phyloP scores from a whole-genome alignment of 2,329 filamentous ascomycete genomes.

The Pseudocercospora fuligena region DNA sequence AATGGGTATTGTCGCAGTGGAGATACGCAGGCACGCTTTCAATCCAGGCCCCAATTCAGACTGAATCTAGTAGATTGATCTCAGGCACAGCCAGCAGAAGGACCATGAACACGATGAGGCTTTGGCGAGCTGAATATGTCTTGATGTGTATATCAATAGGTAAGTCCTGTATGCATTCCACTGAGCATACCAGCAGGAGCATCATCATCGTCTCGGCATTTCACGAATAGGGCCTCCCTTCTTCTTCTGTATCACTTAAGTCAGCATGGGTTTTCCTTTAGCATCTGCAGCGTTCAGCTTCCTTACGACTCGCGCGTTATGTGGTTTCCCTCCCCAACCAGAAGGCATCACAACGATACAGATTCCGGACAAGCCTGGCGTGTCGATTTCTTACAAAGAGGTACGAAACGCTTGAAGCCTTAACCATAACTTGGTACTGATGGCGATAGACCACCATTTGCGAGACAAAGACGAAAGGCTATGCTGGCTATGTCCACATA shows the following conservation, averaged over 20 bases:
- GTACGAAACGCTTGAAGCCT: neutral
- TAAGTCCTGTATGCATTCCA: constrained; percentile 15
- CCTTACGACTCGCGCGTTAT: constrained; percentile 13
- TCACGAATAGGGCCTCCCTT: neutral
- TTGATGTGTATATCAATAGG: constrained; percentile 19
- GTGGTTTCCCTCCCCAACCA: constrained; percentile 25
- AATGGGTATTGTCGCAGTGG: neutral
- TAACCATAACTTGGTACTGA: neutral
- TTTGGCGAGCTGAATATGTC: constrained; percentile 6
- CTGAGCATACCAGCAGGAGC: neutral
- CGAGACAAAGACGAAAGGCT: constrained; percentile 59
- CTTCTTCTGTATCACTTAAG: neutral
- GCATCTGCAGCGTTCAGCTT: constrained; percentile 7
- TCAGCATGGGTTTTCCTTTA: constrained; percentile 1
- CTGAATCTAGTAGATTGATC: neutral
- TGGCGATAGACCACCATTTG: constrained; percentile 47
- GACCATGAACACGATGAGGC: neutral
- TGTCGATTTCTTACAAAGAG: constrained; percentile 35
- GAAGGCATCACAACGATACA: constrained; percentile 23
- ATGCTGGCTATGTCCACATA: constrained; percentile 62
- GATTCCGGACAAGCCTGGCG: constrained; percentile 17
- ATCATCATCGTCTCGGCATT: neutral
- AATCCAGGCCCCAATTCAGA: neutral
- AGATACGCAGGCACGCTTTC: neutral
- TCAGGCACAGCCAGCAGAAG: constrained; percentile 3